Conservation (phyloP, 305 asterid species). For the Fraxinus paxiana region DNA sequence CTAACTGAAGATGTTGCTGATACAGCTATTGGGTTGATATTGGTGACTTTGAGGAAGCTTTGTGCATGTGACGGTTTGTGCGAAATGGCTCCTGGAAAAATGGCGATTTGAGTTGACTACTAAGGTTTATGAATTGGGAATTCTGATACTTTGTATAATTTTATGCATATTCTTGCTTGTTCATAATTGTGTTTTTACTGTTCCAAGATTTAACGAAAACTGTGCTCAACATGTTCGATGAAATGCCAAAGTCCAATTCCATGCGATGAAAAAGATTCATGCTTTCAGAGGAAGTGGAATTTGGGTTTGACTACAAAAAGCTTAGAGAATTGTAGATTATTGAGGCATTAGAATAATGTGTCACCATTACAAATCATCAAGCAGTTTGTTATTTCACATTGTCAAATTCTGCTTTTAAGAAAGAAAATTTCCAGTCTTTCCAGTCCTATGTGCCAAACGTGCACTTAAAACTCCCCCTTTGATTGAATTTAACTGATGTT, state of each 20-base stretch:
- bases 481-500: not conserved
- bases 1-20: constrained; percentile 78
- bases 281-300: not conserved
- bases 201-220: not conserved
- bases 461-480: not conserved
- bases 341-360: not conserved
- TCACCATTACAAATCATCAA: not conserved
- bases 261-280: not conserved
- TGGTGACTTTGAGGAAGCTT: constrained; percentile 51
- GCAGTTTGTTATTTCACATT: not conserved
- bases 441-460: not conserved
- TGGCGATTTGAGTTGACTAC: constrained; percentile 42
- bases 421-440: not conserved
- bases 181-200: not conserved
- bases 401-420: not conserved
- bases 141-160: not conserved
- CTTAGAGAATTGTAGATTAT: not conserved
- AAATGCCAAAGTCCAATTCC: not conserved
- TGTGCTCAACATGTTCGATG: not conserved
- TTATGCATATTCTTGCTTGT: not conserved
- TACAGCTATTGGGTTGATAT: constrained; percentile 50
- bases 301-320: not conserved
- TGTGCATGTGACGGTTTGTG: constrained; percentile 48
- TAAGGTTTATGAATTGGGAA: constrained; percentile 40
- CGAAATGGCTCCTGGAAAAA: constrained; percentile 45